These are phyloP conservation scores for Conoideocrella luteorostrata DNA, from an alignment of 2,329 filamentous ascomycete genomes.

Conservation along the genomic window DNA sequence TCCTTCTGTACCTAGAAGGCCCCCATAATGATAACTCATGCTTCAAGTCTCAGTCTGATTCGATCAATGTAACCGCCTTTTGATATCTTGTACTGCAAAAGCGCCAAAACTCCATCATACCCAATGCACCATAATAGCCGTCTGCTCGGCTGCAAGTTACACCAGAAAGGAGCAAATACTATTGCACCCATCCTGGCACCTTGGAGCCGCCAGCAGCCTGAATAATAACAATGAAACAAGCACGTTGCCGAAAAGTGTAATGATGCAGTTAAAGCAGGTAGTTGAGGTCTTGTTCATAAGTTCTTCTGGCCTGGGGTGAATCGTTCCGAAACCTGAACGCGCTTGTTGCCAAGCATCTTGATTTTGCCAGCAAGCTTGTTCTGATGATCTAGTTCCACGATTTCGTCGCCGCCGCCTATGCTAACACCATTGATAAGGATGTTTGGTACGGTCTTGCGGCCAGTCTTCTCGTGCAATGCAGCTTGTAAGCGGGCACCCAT, in stretches of 20 bases:
- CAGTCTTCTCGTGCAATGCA: conserved; percentile 65
- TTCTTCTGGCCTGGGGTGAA: conserved; percentile 20
- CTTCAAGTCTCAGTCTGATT: background rate
- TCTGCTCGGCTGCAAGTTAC: background rate
- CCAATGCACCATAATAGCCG: background rate
- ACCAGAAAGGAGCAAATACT: too few relatives aligned
- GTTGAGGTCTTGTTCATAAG: conserved; percentile 6
- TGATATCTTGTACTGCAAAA: background rate
- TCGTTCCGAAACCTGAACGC: conserved; percentile 45
- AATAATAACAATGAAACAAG: too few relatives aligned
- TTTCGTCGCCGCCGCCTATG: conserved; percentile 85
- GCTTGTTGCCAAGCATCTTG: conserved; percentile 65
- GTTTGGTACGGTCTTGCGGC: conserved; percentile 83
- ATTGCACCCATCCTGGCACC: too few relatives aligned
- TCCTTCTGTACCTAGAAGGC: too few relatives aligned
- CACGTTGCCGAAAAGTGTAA: too few relatives aligned
- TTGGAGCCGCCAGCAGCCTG: too few relatives aligned
- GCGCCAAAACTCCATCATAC: background rate
- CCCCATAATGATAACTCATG: background rate
- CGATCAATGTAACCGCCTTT: background rate
- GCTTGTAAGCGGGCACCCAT: conserved; percentile 69
- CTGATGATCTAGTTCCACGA: conserved; percentile 62
- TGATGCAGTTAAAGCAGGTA: too few relatives aligned
- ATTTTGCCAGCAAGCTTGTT: conserved; percentile 67
- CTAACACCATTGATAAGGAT: conserved; percentile 81